Evolutionary conservation across 805 yeast genomes (phyloP).

Genomic region (Citeromyces nyonsensis): DNA sequence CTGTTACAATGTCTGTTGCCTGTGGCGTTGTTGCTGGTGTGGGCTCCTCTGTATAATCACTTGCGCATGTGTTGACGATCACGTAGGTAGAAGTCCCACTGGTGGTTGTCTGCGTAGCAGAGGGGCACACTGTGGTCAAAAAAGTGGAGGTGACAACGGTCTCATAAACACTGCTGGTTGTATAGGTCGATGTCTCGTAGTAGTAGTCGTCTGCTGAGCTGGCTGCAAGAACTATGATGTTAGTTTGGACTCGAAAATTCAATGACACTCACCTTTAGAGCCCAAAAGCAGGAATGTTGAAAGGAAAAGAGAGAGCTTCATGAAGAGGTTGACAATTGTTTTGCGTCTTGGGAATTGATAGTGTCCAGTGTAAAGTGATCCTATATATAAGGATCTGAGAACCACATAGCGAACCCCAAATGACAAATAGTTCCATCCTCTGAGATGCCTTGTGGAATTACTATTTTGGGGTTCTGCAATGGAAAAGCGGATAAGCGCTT

Average conservation of each 20-base stretch:
- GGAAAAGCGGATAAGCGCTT: too few relatives aligned
- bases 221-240: not conserved
- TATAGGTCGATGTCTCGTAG: conserved; percentile 1
- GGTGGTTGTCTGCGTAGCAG: not conserved
- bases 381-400: not conserved
- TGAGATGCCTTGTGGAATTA: too few relatives aligned
- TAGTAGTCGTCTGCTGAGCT: conserved; percentile 1
- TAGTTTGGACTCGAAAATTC: not conserved
- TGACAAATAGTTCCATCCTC: too few relatives aligned
- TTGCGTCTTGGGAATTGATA: not conserved
- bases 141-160: not conserved
- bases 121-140: conserved; percentile 1
- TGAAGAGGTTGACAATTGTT: not conserved
- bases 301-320: not conserved
- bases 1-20: too few relatives aligned
- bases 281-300: not conserved
- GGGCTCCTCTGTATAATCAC: not conserved
- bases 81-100: not conserved
- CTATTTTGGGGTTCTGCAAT: too few relatives aligned
- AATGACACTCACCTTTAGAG: too few relatives aligned
- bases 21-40: too few relatives aligned
- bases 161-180: not conserved
- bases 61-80: conserved; percentile 1
- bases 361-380: not conserved
- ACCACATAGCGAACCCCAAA: too few relatives aligned